phyloP scores from a whole-genome alignment of 2,329 filamentous ascomycete species.

The Pseudocercospora eumusae region DNA sequence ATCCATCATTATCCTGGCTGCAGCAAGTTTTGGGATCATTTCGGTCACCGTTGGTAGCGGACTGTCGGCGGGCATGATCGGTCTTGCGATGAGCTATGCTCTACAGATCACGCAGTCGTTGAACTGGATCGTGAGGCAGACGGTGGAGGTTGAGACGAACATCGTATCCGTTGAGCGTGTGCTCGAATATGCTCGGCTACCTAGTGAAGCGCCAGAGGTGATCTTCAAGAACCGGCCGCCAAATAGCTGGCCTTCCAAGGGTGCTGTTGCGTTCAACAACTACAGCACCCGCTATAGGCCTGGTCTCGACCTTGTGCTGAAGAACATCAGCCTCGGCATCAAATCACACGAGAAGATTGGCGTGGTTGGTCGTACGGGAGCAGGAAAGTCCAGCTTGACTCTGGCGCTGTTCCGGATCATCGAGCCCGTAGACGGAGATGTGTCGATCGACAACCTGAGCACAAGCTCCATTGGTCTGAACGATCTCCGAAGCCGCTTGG shows the following conservation, averaged over 20 bases:
- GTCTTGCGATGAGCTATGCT: slow-evolving; percentile 94
- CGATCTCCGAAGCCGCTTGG: slow-evolving; percentile 83
- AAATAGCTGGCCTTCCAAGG: slow-evolving; percentile 87
- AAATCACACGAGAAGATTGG: slow-evolving; percentile 97
- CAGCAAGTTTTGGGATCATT: slow-evolving; percentile 79
- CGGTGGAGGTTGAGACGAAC: slow-evolving; percentile 99
- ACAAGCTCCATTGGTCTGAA: slow-evolving; percentile 87
- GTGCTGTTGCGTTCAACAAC: slow-evolving; percentile 85
- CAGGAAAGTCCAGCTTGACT: slow-evolving; percentile 92
- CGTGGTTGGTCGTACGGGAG: slow-evolving; percentile 96
- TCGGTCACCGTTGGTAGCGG: slow-evolving; percentile 69
- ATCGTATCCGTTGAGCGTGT: slow-evolving; percentile 98
- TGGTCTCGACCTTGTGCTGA: slow-evolving; percentile 86
- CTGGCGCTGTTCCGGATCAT: slow-evolving; percentile 94
- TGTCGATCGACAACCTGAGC: slow-evolving; percentile 86
- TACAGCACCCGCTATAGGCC: slow-evolving; percentile 92
- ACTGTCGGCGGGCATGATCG: slow-evolving; percentile 74
- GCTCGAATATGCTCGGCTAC: slow-evolving; percentile 87
- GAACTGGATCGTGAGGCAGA: slow-evolving; percentile 99
- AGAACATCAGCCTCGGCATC: slow-evolving; percentile 88
- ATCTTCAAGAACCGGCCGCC: slow-evolving; percentile 83
- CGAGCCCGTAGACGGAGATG: slow-evolving; percentile 77
- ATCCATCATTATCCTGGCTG: slow-evolving; percentile 84
- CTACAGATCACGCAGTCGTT: slow-evolving; percentile 95
- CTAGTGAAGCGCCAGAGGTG: slow-evolving; percentile 92